phyloP scores from a whole-genome alignment of 2,329 filamentous ascomycete species.

The Fusarium newnesense region DNA sequence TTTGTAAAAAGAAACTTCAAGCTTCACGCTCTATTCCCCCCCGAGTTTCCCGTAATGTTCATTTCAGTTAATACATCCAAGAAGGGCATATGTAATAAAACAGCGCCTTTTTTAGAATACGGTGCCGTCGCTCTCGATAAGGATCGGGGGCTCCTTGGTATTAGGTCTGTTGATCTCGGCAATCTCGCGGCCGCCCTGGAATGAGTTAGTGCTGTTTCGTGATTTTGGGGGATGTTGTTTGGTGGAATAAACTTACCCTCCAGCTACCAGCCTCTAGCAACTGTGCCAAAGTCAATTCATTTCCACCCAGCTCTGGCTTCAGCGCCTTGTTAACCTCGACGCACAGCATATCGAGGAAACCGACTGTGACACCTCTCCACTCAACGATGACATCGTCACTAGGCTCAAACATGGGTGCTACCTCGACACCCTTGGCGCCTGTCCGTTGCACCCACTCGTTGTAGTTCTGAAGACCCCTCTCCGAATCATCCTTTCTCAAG shows the following conservation, averaged over 20 bases:
- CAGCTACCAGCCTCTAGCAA: constrained; percentile 96
- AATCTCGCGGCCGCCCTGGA: constrained; percentile 90
- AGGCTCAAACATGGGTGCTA: constrained; percentile 68
- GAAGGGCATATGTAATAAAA: constrained; percentile 8
- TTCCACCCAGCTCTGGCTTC: constrained; percentile 70
- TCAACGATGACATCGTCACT: constrained; percentile 71
- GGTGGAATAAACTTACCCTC: constrained; percentile 75
- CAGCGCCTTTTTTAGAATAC: constrained; percentile 74
- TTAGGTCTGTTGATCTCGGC: constrained; percentile 95
- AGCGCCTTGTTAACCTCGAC: constrained; percentile 49
- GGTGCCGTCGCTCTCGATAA: constrained; percentile 95
- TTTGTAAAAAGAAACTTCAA: constrained; percentile 14
- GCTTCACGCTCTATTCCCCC: constrained; percentile 23
- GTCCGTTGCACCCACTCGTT: constrained; percentile 76
- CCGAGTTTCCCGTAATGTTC: constrained; percentile 26
- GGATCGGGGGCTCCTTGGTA: constrained; percentile 94
- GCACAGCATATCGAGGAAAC: constrained; percentile 66
- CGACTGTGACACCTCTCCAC: constrained; percentile 72
- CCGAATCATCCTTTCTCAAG: constrained; percentile 74
- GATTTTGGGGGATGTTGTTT: background rate
- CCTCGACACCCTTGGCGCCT: constrained; percentile 69
- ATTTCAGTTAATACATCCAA: constrained; percentile 37
- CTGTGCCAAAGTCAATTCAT: constrained; percentile 83
- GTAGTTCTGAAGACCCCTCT: constrained; percentile 74
- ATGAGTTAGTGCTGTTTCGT: constrained; percentile 26